Percentiles rank a stretch among this genome's conserved stretches.
phyloP scores from a whole-genome alignment of 2,329 filamentous ascomycete genomes.

The Paraphaeosphaeria sporulosa region DNA sequence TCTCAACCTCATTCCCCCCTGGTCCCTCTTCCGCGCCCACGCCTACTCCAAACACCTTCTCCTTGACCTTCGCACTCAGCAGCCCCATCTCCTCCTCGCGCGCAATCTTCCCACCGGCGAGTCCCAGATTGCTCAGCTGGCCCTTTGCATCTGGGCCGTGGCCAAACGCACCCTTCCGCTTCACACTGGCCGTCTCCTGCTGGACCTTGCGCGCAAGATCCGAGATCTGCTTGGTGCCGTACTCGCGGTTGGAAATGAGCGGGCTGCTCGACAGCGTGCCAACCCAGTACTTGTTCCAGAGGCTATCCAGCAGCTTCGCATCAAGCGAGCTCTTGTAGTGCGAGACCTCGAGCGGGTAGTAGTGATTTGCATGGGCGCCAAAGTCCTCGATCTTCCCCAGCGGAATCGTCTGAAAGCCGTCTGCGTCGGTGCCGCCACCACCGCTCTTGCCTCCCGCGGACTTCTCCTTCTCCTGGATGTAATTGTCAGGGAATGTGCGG shows the following conservation, averaged over 20 bases:
- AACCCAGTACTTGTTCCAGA: conserved; percentile 99
- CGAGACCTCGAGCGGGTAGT: conserved; percentile 90
- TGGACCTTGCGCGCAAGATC: conserved; percentile 85
- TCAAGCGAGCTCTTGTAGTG: conserved; percentile 96
- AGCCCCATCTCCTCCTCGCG: conserved; percentile 69
- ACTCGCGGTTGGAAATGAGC: conserved; percentile 90
- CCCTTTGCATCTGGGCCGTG: conserved; percentile 35
- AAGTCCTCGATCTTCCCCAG: conserved; percentile 96
- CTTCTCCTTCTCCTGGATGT: conserved; percentile 58
- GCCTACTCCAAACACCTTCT: conserved; percentile 60
- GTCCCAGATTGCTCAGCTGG: conserved; percentile 67
- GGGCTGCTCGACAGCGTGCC: conserved; percentile 92
- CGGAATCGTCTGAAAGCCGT: conserved; percentile 80
- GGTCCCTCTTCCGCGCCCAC: conserved; percentile 13
- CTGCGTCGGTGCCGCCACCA: conserved; percentile 54
- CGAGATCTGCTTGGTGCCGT: conserved; percentile 87
- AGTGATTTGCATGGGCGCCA: conserved; percentile 86
- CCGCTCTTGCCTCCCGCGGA: conserved; percentile 35
- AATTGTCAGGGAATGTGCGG: conserved; percentile 81
- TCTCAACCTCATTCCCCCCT: conserved; percentile 34
- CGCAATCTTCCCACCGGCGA: conserved; percentile 67
- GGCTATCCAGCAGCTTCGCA: conserved; percentile 79
- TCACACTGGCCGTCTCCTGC: conserved; percentile 63
- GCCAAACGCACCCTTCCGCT: conserved; percentile 33
- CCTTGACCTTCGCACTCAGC: conserved; percentile 69